These are phyloP conservation scores for Sclerotinia spermophila DNA, from an alignment of 2,329 filamentous ascomycete genomes.

Conservation along the genomic window DNA sequence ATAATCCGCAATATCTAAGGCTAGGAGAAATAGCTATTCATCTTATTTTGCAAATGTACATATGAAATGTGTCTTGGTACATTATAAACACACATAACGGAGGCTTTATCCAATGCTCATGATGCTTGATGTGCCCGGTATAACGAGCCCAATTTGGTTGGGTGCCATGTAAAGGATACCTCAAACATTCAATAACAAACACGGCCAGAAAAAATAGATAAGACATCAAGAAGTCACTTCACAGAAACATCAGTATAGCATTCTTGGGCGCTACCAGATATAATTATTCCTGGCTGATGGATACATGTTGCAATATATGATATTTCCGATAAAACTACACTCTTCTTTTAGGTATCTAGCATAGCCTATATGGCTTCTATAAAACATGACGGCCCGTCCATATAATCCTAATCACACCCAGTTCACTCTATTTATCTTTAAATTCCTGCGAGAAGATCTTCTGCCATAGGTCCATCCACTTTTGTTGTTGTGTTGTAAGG, in stretches of 20 bases:
- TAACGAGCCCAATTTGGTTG: background rate
- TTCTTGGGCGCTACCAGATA: background rate
- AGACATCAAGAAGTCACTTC: background rate
- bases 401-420: background rate
- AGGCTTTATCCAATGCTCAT: too few species aligned
- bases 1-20: too few species aligned
- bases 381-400: background rate
- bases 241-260: background rate
- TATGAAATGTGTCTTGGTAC: too few species aligned
- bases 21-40: too few species aligned
- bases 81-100: too few species aligned
- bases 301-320: background rate
- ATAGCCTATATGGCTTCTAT: background rate
- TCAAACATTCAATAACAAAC: background rate
- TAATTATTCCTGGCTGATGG: background rate
- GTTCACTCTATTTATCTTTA: constrained; percentile 29
- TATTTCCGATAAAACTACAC: background rate
- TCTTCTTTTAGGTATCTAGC: constrained; percentile 2
- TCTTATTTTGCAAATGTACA: too few species aligned
- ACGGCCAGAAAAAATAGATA: background rate
- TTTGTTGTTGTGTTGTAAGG: constrained; percentile 62
- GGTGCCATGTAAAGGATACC: background rate
- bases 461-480: constrained; percentile 74
- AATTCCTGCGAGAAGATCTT: constrained; percentile 54
- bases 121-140: too few species aligned